A percentile compares a stretch with the other conserved stretches of the same genome.
phyloP scores from a whole-genome alignment of 306 rosid genomes.

The Glycine tomentella region DNA sequence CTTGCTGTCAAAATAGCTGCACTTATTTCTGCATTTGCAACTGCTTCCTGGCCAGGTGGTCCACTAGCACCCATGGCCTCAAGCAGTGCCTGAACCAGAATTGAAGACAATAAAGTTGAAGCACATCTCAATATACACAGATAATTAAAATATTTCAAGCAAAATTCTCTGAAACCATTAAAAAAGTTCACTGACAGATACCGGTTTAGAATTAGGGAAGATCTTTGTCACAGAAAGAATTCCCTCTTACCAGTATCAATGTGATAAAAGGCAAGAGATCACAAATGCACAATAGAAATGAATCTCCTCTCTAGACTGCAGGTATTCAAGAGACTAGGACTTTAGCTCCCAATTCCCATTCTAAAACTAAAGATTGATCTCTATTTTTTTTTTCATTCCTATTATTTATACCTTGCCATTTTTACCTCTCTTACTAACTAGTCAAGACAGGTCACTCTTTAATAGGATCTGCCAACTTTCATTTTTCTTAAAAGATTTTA shows the following conservation, averaged over 20 bases:
- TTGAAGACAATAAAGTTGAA: constrained; percentile 36
- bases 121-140: constrained; percentile 30
- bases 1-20: constrained; percentile 93
- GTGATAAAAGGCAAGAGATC: neutral
- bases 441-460: neutral
- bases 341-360: neutral
- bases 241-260: neutral
- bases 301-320: neutral
- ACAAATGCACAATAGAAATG: neutral
- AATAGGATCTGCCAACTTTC: no score
- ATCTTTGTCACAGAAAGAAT: neutral
- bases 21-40: constrained; percentile 88
- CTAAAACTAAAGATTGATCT: constrained; percentile 3
- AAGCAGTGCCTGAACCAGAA: constrained; percentile 78
- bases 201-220: neutral
- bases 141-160: constrained; percentile 24
- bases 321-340: constrained; percentile 4
- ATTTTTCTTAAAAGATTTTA: neutral
- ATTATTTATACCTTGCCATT: neutral
- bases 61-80: constrained; percentile 90
- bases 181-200: neutral
- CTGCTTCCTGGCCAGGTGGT: constrained; percentile 91
- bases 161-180: constrained; percentile 21
- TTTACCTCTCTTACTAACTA: neutral
- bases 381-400: neutral